Conservation (phyloP, 2,329 filamentous ascomycete species). For the Pseudopyricularia javanii region DNA sequence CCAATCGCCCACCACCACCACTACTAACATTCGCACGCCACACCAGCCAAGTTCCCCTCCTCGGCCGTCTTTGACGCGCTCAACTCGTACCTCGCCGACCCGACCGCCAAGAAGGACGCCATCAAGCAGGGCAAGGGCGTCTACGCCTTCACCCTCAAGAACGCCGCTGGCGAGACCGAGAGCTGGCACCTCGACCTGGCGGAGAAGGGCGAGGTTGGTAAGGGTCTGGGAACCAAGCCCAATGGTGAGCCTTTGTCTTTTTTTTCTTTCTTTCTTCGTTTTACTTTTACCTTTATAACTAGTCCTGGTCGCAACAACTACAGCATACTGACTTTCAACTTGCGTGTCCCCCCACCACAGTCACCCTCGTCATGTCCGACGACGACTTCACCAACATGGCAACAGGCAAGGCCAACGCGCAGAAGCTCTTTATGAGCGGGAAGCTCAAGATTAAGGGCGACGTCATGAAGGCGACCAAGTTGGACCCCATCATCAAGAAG, state of each 20-base stretch:
- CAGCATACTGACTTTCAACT: background rate
- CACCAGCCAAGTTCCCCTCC: constrained; percentile 68
- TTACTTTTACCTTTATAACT: too few species aligned
- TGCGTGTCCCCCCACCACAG: constrained; percentile 18
- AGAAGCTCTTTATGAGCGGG: constrained; percentile 93
- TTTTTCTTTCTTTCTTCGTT: too few species aligned
- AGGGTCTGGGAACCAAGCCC: constrained; percentile 69
- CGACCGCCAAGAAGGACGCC: constrained; percentile 66
- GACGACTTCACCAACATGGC: constrained; percentile 78
- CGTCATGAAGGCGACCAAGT: constrained; percentile 96
- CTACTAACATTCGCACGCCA: too few species aligned
- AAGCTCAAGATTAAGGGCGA: constrained; percentile 98
- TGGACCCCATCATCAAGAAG: constrained; percentile 86
- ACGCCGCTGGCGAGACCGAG: constrained; percentile 63
- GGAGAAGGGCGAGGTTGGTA: constrained; percentile 70
- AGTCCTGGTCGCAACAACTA: background rate
- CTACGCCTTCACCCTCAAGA: constrained; percentile 90
- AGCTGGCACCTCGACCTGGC: constrained; percentile 96
- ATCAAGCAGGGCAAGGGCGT: constrained; percentile 80
- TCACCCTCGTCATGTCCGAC: constrained; percentile 77
- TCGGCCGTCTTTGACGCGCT: constrained; percentile 88
- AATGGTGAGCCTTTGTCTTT: constrained; percentile 46
- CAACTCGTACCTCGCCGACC: constrained; percentile 56
- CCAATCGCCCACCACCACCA: background rate
- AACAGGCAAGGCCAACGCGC: constrained; percentile 79